phyloP scores from a whole-genome alignment of 2,329 filamentous ascomycete genomes.

The Fusarium stilboides region DNA sequence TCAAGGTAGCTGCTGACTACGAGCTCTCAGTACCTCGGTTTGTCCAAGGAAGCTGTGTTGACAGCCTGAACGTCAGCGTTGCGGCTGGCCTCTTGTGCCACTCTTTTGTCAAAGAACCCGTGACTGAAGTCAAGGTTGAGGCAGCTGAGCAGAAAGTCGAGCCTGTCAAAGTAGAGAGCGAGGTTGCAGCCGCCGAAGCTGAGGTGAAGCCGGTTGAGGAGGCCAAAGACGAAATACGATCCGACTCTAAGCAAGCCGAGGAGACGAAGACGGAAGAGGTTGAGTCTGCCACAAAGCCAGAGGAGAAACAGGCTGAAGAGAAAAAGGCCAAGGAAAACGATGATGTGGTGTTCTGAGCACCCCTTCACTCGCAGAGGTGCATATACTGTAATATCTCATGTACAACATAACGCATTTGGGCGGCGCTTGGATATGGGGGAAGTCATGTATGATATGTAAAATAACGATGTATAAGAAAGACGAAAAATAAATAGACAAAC shows the following conservation, averaged over 20 bases:
- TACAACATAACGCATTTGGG: slow-evolving; percentile 42
- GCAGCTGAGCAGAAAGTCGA: slow-evolving; percentile 2
- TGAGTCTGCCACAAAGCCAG: slow-evolving; percentile 5
- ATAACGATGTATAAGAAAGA: slow-evolving; percentile 31
- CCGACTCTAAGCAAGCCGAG: slow-evolving; percentile 4
- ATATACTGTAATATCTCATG: slow-evolving; percentile 35
- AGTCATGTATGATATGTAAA: slow-evolving; percentile 32
- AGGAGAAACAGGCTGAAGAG: slow-evolving; percentile 22
- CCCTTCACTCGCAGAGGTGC: slow-evolving; percentile 12
- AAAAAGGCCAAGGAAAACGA: slow-evolving; percentile 17
- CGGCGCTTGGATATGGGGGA: slow-evolving; percentile 30
- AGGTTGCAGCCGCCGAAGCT: not conserved
- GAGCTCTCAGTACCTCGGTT: slow-evolving; percentile 76
- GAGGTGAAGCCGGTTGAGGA: slow-evolving; percentile 4
- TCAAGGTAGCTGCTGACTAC: slow-evolving; percentile 77
- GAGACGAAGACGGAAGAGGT: slow-evolving; percentile 11
- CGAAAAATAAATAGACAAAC: slow-evolving; percentile 1
- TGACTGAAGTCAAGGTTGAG: slow-evolving; percentile 29
- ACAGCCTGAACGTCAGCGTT: slow-evolving; percentile 95
- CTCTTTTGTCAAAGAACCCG: slow-evolving; percentile 70
- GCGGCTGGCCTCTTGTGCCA: slow-evolving; percentile 84
- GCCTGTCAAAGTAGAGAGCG: not conserved
- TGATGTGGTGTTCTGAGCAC: slow-evolving; percentile 33
- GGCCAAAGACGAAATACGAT: not conserved
- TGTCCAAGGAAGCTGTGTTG: slow-evolving; percentile 72